Percentiles rank a stretch among this genome's conserved stretches.
These are phyloP conservation scores for Neoscytalidium dimidiatum DNA, from an alignment of 2,329 filamentous ascomycete species.

Conservation along the genomic window DNA sequence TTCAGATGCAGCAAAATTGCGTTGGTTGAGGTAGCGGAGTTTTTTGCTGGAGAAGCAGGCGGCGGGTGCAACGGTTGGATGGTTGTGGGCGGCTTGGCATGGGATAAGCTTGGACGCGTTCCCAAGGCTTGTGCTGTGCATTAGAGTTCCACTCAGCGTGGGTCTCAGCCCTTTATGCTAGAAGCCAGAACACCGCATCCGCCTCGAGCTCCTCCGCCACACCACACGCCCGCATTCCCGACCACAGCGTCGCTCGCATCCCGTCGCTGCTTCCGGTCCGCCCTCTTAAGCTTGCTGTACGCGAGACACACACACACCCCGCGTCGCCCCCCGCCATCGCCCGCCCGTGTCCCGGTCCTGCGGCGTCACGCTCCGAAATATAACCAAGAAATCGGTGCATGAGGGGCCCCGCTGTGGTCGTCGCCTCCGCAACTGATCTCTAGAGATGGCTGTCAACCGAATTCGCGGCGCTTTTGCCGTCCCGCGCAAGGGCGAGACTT, in stretches of 20 bases:
- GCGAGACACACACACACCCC: not conserved
- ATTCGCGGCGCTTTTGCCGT: slow-evolving; percentile 91
- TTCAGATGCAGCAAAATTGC: not conserved
- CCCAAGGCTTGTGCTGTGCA: slow-evolving; percentile 11
- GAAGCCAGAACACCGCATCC: slow-evolving; percentile 20
- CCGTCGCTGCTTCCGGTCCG: not conserved
- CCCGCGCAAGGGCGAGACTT: slow-evolving; percentile 96
- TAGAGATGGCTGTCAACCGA: slow-evolving; percentile 87
- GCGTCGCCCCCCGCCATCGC: slow-evolving; percentile 8
- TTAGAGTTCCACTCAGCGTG: slow-evolving; percentile 23
- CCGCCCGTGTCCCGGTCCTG: slow-evolving; percentile 21
- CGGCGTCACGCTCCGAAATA: slow-evolving; percentile 19
- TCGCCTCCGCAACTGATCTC: slow-evolving; percentile 31
- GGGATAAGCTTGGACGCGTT: slow-evolving; percentile 15
- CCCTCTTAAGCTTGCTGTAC: not conserved
- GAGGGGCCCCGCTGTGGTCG: slow-evolving; percentile 37
- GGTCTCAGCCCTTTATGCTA: slow-evolving; percentile 22
- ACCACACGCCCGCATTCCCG: not conserved
- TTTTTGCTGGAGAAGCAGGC: too few relatives aligned
- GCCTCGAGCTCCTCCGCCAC: slow-evolving; percentile 13
- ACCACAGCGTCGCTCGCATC: not conserved
- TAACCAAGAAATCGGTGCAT: slow-evolving; percentile 24
- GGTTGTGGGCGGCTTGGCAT: slow-evolving; percentile 6
- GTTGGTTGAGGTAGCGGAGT: not conserved
- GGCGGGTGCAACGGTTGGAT: not conserved